Conservation (phyloP, 2,329 filamentous ascomycete species). For the Saccharata proteae region DNA sequence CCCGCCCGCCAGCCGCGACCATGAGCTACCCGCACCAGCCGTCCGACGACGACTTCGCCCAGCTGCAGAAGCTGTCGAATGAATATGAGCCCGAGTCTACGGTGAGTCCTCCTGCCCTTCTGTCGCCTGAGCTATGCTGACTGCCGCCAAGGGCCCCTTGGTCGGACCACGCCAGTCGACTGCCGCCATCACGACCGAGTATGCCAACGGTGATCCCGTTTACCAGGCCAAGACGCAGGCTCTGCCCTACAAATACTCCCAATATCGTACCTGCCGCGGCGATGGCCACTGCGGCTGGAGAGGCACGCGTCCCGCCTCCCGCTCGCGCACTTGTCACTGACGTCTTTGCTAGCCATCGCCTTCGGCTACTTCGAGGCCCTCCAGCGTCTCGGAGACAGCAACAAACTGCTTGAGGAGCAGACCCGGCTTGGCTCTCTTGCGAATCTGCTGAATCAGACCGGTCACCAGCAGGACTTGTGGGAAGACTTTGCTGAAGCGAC, state of each 20-base stretch:
- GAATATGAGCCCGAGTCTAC: slow-evolving; percentile 46
- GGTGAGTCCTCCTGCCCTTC: slow-evolving; percentile 30
- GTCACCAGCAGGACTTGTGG: slow-evolving; percentile 56
- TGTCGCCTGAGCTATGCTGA: slow-evolving; percentile 9
- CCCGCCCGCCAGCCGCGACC: slow-evolving; percentile 12
- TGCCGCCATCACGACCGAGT: slow-evolving; percentile 68
- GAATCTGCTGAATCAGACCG: slow-evolving; percentile 55
- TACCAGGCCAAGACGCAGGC: slow-evolving; percentile 83
- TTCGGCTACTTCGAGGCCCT: slow-evolving; percentile 90
- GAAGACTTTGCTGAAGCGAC: slow-evolving; percentile 78
- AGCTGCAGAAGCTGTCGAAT: slow-evolving; percentile 50
- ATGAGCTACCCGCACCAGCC: slow-evolving; percentile 27
- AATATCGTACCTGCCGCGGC: slow-evolving; percentile 77
- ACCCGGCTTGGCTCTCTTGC: slow-evolving; percentile 60
- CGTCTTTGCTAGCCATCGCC: slow-evolving; percentile 55
- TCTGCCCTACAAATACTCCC: slow-evolving; percentile 70
- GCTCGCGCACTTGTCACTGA: slow-evolving; percentile 16
- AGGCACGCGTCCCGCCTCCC: slow-evolving; percentile 50
- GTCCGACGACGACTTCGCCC: slow-evolving; percentile 44
- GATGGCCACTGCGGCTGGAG: slow-evolving; percentile 97
- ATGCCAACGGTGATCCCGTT: slow-evolving; percentile 73
- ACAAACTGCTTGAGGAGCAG: slow-evolving; percentile 57
- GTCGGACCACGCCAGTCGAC: slow-evolving; percentile 70
- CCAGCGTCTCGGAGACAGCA: slow-evolving; percentile 51
- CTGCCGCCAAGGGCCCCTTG: slow-evolving; percentile 55